Conservation (phyloP, 2,329 filamentous ascomycete genomes). For the Fusarium newnesense region DNA sequence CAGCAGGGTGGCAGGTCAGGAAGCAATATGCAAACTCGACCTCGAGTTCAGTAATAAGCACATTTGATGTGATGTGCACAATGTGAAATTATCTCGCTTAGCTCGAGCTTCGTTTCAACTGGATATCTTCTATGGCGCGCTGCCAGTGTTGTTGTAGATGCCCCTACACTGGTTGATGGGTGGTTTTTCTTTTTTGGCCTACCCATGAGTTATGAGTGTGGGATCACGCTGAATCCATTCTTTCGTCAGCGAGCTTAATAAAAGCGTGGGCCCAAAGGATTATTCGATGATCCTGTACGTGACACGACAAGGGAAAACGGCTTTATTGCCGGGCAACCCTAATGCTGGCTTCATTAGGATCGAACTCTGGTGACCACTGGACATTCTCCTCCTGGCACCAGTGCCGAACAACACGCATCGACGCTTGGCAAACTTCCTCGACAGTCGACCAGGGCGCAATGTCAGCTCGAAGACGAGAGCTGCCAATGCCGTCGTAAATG, state of each 20-base stretch:
- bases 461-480: conserved; percentile 45
- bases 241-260: conserved; percentile 10
- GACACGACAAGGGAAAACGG: background rate
- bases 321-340: conserved; percentile 20
- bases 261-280: background rate
- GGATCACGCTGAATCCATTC: background rate
- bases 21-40: background rate
- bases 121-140: background rate
- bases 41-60: background rate
- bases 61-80: conserved; percentile 3
- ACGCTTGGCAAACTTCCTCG: conserved; percentile 55
- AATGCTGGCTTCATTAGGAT: conserved; percentile 39
- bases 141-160: background rate
- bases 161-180: background rate
- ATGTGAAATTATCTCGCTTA: background rate
- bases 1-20: background rate
- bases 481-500: conserved; percentile 44
- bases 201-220: background rate
- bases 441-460: conserved; percentile 56
- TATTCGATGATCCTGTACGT: background rate
- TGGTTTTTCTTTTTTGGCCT: background rate
- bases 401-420: conserved; percentile 53
- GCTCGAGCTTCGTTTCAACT: background rate
- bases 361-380: conserved; percentile 57
- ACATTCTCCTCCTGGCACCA: conserved; percentile 59